Percentiles rank a stretch among this genome's conserved stretches.
Evolutionary conservation across 148 eudicot species (phyloP).

Genomic region (Dianthus caryophyllus): DNA sequence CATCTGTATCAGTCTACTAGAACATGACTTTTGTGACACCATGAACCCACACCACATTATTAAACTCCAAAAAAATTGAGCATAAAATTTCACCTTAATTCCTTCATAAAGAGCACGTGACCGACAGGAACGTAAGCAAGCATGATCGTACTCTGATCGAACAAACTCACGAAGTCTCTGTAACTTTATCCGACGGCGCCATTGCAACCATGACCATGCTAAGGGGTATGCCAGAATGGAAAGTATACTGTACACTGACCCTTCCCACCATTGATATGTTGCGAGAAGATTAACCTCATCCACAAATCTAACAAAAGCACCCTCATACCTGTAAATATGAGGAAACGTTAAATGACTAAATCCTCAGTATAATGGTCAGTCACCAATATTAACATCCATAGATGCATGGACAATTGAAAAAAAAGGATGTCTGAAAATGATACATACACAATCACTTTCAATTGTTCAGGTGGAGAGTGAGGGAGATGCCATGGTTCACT

Average conservation of each 20-base stretch:
- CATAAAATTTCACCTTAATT: constrained; percentile 54
- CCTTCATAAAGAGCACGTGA: constrained; percentile 99
- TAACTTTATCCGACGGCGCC: constrained; percentile 83
- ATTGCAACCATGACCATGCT: constrained; percentile 98
- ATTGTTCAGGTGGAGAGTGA: constrained; percentile 89
- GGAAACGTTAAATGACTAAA: background rate
- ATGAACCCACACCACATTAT: background rate
- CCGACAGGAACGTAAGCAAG: constrained; percentile 96
- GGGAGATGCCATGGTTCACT: constrained; percentile 96
- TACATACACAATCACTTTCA: constrained; percentile 80
- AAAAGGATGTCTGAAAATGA: background rate
- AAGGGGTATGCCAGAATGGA: constrained; percentile 76
- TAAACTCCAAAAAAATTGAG: background rate
- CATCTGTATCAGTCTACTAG: background rate
- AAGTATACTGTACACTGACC: constrained; percentile 73
- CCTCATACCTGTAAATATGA: constrained; percentile 67
- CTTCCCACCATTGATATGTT: constrained; percentile 98
- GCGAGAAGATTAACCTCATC: constrained; percentile 85
- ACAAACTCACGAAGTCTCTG: constrained; percentile 94
- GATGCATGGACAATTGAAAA: background rate
- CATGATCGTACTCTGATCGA: constrained; percentile 98
- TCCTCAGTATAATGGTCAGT: background rate
- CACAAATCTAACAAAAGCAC: constrained; percentile 82
- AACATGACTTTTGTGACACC: background rate
- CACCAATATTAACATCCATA: background rate